Conservation (phyloP, 495 filamentous ascomycete genomes). For the Aspergillus heteromorphus region DNA sequence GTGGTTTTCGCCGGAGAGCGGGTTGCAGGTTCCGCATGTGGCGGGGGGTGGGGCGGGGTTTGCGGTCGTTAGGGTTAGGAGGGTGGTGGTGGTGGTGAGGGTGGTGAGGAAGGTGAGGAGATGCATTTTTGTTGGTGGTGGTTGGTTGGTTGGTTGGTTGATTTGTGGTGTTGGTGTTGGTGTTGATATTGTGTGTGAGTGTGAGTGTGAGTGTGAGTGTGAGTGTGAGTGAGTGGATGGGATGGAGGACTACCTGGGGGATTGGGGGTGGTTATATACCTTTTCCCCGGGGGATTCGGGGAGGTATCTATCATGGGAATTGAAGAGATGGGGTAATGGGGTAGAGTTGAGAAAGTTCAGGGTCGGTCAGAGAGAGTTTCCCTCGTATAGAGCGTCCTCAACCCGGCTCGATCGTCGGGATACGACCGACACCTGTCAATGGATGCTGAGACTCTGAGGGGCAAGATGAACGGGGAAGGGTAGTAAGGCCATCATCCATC, state of each 20-base stretch:
- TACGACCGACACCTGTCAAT: too few species aligned
- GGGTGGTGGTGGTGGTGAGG: slow-evolving; percentile 20
- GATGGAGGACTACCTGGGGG: background rate
- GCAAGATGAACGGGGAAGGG: background rate
- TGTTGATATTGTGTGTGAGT: background rate
- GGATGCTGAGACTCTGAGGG: background rate
- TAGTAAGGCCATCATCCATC: too few species aligned
- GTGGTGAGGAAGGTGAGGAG: slow-evolving; percentile 17
- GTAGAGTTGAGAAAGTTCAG: too few species aligned
- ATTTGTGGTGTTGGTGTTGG: background rate
- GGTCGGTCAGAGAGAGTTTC: too few species aligned
- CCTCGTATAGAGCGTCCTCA: too few species aligned
- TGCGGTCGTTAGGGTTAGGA: slow-evolving; percentile 23
- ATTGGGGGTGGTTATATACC: background rate
- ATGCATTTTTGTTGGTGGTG: slow-evolving; percentile 20
- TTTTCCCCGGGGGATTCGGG: background rate
- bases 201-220: background rate
- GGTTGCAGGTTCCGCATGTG: slow-evolving; percentile 39
- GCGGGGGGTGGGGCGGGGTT: slow-evolving; percentile 17
- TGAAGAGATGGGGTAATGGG: too few species aligned
- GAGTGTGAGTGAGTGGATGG: slow-evolving; percentile 1
- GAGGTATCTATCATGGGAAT: background rate
- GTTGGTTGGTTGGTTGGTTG: slow-evolving; percentile 10
- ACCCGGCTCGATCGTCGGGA: too few species aligned
- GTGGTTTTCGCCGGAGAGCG: slow-evolving; percentile 36